Conservation (phyloP, 1,139 yeast species). For the Blastobotrys ciferrii region DNA sequence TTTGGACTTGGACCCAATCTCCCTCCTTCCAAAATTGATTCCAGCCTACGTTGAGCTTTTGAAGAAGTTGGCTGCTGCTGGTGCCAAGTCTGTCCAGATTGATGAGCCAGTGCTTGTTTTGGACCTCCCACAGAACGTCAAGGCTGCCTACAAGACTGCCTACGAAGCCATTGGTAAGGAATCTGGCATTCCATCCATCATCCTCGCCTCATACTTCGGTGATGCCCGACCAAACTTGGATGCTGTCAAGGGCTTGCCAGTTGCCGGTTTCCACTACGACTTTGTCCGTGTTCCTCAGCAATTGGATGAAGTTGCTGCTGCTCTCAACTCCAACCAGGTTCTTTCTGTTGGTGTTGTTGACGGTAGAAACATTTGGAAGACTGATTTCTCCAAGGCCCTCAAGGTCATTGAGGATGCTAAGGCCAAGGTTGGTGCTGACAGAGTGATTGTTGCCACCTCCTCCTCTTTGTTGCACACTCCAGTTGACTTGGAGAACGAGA, state of each 20-base stretch:
- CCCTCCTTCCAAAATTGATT: constrained; percentile 79
- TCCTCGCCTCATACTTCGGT: constrained; percentile 93
- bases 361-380: constrained; percentile 99
- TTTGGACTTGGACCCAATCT: constrained; percentile 87
- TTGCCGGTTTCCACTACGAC: constrained; percentile 95
- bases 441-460: constrained; percentile 89
- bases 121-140: constrained; percentile 82
- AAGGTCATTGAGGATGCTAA: constrained; percentile 78
- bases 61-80: constrained; percentile 84
- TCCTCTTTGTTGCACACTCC: constrained; percentile 98
- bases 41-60: constrained; percentile 92
- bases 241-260: constrained; percentile 87
- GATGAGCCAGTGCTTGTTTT: constrained; percentile 97
- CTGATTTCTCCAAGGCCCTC: constrained; percentile 85
- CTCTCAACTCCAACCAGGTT: constrained; percentile 65
- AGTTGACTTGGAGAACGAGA: constrained; percentile 88
- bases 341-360: constrained; percentile 96
- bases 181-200: constrained; percentile 71
- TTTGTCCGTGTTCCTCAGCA: constrained; percentile 96
- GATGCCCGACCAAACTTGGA: constrained; percentile 94
- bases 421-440: constrained; percentile 80
- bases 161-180: constrained; percentile 66
- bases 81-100: constrained; percentile 92
- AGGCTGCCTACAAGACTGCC: constrained; percentile 84
- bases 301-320: constrained; percentile 73